These are phyloP conservation scores for Metschnikowia sp. DNA, from an alignment of 805 yeast genomes.

Conservation along the genomic window DNA sequence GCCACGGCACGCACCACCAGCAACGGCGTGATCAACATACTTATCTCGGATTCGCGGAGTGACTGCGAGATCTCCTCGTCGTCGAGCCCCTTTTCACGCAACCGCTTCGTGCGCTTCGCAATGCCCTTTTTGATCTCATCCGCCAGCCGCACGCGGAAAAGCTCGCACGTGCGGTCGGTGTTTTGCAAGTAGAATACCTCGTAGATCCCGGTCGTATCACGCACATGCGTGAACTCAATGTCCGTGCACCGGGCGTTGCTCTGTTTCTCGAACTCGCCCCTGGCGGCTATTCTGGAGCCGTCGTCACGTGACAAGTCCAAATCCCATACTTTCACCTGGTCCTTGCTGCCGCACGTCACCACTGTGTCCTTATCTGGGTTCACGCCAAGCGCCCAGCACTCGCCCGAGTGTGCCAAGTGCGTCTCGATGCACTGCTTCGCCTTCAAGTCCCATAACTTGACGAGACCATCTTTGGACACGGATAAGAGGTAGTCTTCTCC, in stretches of 20 bases:
- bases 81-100: slow-evolving; percentile 63
- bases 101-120: slow-evolving; percentile 71
- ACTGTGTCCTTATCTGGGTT: slow-evolving; percentile 40
- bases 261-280: slow-evolving; percentile 70
- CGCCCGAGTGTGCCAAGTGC: slow-evolving; percentile 89
- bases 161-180: slow-evolving; percentile 74
- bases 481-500: slow-evolving; percentile 70
- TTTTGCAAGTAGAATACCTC: slow-evolving; percentile 70
- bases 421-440: slow-evolving; percentile 91
- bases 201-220: slow-evolving; percentile 28
- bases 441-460: slow-evolving; percentile 91
- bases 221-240: slow-evolving; percentile 45
- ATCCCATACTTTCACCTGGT: slow-evolving; percentile 81
- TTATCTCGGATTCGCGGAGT: slow-evolving; percentile 45
- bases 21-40: slow-evolving; percentile 64
- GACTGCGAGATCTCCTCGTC: slow-evolving; percentile 52
- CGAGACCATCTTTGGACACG: slow-evolving; percentile 83
- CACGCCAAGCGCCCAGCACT: slow-evolving; percentile 82
- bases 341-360: slow-evolving; percentile 75
- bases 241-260: slow-evolving; percentile 69
- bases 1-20: slow-evolving; percentile 61
- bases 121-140: slow-evolving; percentile 80
- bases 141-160: slow-evolving; percentile 69
- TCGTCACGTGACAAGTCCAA: slow-evolving; percentile 55
- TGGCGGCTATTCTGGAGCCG: slow-evolving; percentile 45